phyloP scores from a whole-genome alignment of 2,329 filamentous ascomycete genomes.

The Trichoderma sp. region DNA sequence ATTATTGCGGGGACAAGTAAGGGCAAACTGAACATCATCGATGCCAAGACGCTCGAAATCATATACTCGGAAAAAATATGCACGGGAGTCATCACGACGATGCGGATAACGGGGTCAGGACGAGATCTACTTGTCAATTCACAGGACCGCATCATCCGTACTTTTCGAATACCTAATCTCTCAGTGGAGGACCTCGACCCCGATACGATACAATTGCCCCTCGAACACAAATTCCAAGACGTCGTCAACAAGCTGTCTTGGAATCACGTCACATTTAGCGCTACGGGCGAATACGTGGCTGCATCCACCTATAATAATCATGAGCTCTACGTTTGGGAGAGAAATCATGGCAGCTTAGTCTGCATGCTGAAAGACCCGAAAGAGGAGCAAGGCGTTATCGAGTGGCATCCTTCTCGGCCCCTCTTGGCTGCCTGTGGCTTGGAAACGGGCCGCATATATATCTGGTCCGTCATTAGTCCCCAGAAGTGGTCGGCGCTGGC shows the following conservation, averaged over 20 bases:
- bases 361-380: conserved; percentile 97
- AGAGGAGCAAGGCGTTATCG: conserved; percentile 93
- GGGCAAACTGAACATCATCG: conserved; percentile 94
- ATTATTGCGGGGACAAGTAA: conserved; percentile 93
- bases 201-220: conserved; percentile 83
- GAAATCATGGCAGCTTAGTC: conserved; percentile 87
- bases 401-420: conserved; percentile 91
- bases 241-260: conserved; percentile 92
- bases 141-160: conserved; percentile 92
- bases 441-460: conserved; percentile 90
- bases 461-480: conserved; percentile 93
- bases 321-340: conserved; percentile 98
- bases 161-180: conserved; percentile 83
- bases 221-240: conserved; percentile 98
- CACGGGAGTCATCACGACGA: conserved; percentile 82
- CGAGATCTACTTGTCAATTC: conserved; percentile 89
- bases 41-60: conserved; percentile 76
- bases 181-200: conserved; percentile 71
- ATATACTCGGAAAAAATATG: conserved; percentile 91
- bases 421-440: conserved; percentile 89
- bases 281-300: conserved; percentile 92
- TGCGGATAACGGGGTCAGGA: conserved; percentile 81
- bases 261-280: conserved; percentile 96
- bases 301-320: conserved; percentile 98
- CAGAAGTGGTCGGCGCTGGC: conserved; percentile 97